Percentiles rank a stretch among this genome's conserved stretches.
Conservation (phyloP, 1,284 basidiomycete species). For the Ganoderma lucidum region DNA sequence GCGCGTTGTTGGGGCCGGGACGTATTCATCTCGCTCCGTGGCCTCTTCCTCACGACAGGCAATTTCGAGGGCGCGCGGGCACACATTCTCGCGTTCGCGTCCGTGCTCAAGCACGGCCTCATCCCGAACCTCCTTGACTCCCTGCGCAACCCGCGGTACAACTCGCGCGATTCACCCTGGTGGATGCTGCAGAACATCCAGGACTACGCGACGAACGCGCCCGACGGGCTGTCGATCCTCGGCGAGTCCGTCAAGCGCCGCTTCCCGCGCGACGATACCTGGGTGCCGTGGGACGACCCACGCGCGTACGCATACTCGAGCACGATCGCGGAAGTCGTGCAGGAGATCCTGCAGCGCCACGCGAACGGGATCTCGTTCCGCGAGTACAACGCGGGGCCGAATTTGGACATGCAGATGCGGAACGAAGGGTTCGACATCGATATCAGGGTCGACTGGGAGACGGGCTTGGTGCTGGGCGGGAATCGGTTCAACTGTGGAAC, state of each 20-base stretch:
- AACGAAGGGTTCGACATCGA: constrained; percentile 95
- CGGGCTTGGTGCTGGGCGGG: constrained; percentile 91
- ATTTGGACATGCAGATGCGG: constrained; percentile 95
- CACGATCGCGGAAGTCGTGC: constrained; percentile 92
- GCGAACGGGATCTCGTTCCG: constrained; percentile 93
- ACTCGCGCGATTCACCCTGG: constrained; percentile 94
- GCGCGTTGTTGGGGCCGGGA: constrained; percentile 97
- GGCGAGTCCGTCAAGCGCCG: constrained; percentile 86
- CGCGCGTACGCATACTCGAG: constrained; percentile 84
- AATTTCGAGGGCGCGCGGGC: constrained; percentile 85
- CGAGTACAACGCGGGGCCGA: constrained; percentile 96
- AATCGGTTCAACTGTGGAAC: constrained; percentile 88
- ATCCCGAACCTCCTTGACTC: constrained; percentile 96
- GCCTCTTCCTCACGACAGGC: constrained; percentile 92
- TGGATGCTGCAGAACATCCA: constrained; percentile 99
- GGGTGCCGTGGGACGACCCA: constrained; percentile 92
- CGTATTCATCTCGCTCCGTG: constrained; percentile 93
- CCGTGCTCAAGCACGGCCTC: constrained; percentile 87
- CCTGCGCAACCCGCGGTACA: constrained; percentile 86
- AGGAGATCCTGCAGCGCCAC: constrained; percentile 96
- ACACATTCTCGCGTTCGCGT: constrained; percentile 91
- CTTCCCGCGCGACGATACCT: constrained; percentile 93
- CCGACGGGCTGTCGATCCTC: constrained; percentile 85
- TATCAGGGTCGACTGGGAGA: constrained; percentile 94
- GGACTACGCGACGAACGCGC: constrained; percentile 88